These are phyloP conservation scores for Trichophyton mentagrophytes DNA, from an alignment of 2,329 filamentous ascomycete species.

Conservation along the genomic window DNA sequence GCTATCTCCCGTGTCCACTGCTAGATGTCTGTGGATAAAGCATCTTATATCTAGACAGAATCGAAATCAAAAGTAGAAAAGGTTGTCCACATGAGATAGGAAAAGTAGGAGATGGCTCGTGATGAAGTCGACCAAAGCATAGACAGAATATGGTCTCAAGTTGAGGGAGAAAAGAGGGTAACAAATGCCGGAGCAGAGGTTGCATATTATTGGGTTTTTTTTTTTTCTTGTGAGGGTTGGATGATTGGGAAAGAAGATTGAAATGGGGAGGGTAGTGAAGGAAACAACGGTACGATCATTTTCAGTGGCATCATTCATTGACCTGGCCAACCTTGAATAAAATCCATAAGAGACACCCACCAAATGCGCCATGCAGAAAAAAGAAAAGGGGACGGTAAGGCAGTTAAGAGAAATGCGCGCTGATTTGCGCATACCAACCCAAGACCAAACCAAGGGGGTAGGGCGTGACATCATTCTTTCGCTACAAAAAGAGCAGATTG, in stretches of 20 bases:
- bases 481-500: slow-evolving; percentile 1
- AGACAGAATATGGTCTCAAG: background rate
- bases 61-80: slow-evolving; percentile 1
- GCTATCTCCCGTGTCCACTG: background rate
- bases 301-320: slow-evolving; percentile 1
- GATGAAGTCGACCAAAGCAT: background rate
- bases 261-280: background rate
- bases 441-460: slow-evolving; percentile 2
- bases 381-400: background rate
- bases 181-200: background rate
- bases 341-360: slow-evolving; percentile 4
- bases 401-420: background rate
- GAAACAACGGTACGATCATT: slow-evolving; percentile 4
- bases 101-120: background rate
- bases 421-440: slow-evolving; percentile 1
- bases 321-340: slow-evolving; percentile 2
- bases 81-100: background rate
- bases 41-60: background rate
- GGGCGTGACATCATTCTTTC: slow-evolving; percentile 1
- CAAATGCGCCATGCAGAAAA: slow-evolving; percentile 5
- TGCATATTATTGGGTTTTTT: background rate
- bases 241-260: background rate
- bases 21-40: background rate
- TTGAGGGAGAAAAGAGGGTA: background rate
- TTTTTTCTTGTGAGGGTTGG: background rate